Percentiles rank a stretch among this genome's conserved stretches.
phyloP scores from a whole-genome alignment of 768 basidiomycete species.

The Mycena crocata region DNA sequence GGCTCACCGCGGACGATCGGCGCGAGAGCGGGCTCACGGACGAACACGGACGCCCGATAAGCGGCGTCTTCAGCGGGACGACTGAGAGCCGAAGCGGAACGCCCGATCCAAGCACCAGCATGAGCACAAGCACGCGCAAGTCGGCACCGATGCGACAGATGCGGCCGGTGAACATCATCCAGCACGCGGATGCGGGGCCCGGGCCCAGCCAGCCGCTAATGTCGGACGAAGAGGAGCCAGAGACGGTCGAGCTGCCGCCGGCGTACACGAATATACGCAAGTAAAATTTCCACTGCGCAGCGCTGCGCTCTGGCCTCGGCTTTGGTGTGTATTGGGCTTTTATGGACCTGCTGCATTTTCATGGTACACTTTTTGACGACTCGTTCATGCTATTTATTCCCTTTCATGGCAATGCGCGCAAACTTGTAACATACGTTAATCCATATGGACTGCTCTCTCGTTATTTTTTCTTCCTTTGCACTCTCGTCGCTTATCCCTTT shows the following conservation, averaged over 20 bases:
- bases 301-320: neutral
- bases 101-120: slow-evolving; percentile 50
- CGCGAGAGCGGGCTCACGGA: slow-evolving; percentile 39
- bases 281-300: neutral
- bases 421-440: slow-evolving; percentile 21
- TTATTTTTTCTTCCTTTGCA: slow-evolving; percentile 15
- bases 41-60: slow-evolving; percentile 48
- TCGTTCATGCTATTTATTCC: slow-evolving; percentile 25
- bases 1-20: slow-evolving; percentile 40
- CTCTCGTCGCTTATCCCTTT: neutral
- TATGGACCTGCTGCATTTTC: slow-evolving; percentile 15
- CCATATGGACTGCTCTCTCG: slow-evolving; percentile 1
- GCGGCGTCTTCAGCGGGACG: slow-evolving; percentile 46
- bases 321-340: slow-evolving; percentile 16
- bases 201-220: slow-evolving; percentile 44
- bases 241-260: slow-evolving; percentile 86
- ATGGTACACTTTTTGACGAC: slow-evolving; percentile 4
- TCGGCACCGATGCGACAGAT: slow-evolving; percentile 62
- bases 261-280: slow-evolving; percentile 78
- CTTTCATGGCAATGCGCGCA: too few relatives aligned
- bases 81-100: slow-evolving; percentile 60
- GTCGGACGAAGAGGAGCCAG: slow-evolving; percentile 57
- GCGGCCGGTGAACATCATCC: slow-evolving; percentile 82
- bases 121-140: slow-evolving; percentile 51
- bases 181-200: slow-evolving; percentile 89